Base-by-base conservation (phyloP, 2,329 filamentous ascomycete genomes). In the Aspergillus sp. region DNA sequence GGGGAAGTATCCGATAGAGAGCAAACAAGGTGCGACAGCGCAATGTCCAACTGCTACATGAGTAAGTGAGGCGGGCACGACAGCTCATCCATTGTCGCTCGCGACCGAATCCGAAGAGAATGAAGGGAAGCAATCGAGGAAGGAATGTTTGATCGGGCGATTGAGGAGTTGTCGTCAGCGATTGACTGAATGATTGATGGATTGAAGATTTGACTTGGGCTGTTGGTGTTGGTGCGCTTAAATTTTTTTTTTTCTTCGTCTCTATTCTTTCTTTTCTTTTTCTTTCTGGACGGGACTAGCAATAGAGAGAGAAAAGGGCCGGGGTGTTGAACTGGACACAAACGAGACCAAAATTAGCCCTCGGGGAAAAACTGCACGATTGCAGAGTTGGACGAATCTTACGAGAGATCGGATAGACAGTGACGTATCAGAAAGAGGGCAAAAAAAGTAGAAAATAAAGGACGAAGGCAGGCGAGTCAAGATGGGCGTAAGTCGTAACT, bases 41-140 rank as follows among this genome's bases (percentile, higher is more conserved):
- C 57, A 65, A 64, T 59, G 55, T 67, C 63, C 56, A 67, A 62
- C 63, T 65, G 69, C 66, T 74, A 72, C 59, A 67, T 67, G 63
- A 69, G 64, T 64, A 62, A 64, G 59, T 67, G 69, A 62, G 61
- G 60, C 60, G 58, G 59, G 50, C 64, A 65, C 66, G 60, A 63
- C 67, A 65, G 66, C 61, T 68, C 65, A 70, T 73, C 73, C 73
- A 75, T 75, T 69, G 64, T 73, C 67, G 66, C 64, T 65, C 60
- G 56, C 18, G 50, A 55, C 51, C 45, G 54, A 47, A 47, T 47
- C 45, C 45, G 45, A 47, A 11, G 45, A 47, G 45, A 47, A 47
- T 42, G 36, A 42, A 42, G 36, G 36, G 36, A 47, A 47, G 18
- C 18, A 47, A 47, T 47, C 18, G 45, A 47, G 45, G 22, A 47